Conservation (phyloP, 768 basidiomycete genomes). For the Podaxis sp. region DNA sequence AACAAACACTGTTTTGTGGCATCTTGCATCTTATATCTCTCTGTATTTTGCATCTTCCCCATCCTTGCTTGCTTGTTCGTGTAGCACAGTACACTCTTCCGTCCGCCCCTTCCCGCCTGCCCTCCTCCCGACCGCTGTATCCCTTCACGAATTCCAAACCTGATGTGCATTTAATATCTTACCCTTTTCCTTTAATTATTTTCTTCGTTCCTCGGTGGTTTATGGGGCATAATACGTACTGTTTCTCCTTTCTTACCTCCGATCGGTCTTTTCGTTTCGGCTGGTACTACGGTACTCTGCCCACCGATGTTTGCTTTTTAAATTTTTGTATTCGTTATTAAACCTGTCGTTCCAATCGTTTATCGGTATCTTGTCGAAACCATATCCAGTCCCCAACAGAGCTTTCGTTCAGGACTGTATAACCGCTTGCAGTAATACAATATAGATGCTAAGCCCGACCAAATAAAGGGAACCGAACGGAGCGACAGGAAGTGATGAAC, state of each 20-base stretch:
- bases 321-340: constrained; percentile 18
- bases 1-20: constrained; percentile 12
- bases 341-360: background rate
- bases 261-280: constrained; percentile 18
- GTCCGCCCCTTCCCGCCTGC: background rate
- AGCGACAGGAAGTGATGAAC: background rate
- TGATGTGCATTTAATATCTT: constrained; percentile 9
- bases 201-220: constrained; percentile 2
- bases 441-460: background rate
- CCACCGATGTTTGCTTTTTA: constrained; percentile 16
- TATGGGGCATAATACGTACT: constrained; percentile 11
- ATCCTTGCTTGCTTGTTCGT: constrained; percentile 9
- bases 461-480: background rate
- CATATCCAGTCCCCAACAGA: constrained; percentile 5
- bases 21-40: constrained; percentile 18
- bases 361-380: background rate
- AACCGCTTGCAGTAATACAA: background rate
- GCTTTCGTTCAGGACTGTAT: constrained; percentile 9
- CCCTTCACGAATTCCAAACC: constrained; percentile 14
- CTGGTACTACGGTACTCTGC: constrained; percentile 19
- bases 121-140: constrained; percentile 8
- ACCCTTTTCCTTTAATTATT: constrained; percentile 10
- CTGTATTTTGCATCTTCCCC: constrained; percentile 12
- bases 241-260: constrained; percentile 16
- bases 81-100: constrained; percentile 3